phyloP scores from a whole-genome alignment of 1,139 yeast species.

The Geotrichum reessii region DNA sequence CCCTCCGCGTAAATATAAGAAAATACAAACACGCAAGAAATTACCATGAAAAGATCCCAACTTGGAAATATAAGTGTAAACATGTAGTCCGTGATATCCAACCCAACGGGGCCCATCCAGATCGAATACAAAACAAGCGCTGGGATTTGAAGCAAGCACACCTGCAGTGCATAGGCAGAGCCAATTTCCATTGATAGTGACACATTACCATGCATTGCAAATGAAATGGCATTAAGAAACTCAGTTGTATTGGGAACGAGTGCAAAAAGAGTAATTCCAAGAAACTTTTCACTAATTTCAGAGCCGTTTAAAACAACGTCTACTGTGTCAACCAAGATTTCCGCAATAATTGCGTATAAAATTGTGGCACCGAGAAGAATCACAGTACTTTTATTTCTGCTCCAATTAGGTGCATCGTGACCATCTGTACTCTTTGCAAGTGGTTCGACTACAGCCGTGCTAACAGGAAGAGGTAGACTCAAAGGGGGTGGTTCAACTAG shows the following conservation, averaged over 20 bases:
- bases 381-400: constrained; percentile 73
- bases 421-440: constrained; percentile 52
- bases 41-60: constrained; percentile 89
- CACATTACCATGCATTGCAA: constrained; percentile 93
- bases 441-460: not conserved
- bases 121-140: constrained; percentile 77
- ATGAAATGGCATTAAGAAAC: constrained; percentile 91
- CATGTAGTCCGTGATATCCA: constrained; percentile 42
- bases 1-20: constrained; percentile 96
- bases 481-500: not conserved
- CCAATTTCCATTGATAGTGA: constrained; percentile 94
- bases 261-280: constrained; percentile 93
- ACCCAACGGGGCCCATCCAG: constrained; percentile 27
- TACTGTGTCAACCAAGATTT: constrained; percentile 87
- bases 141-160: constrained; percentile 88
- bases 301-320: constrained; percentile 78
- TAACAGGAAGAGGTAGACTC: not conserved
- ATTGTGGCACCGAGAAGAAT: constrained; percentile 80
- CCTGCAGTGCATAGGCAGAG: constrained; percentile 94
- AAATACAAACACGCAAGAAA: constrained; percentile 81
- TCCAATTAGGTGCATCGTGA: constrained; percentile 98
- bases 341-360: constrained; percentile 88
- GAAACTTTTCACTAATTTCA: constrained; percentile 80
- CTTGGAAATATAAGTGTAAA: constrained; percentile 86
- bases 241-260: constrained; percentile 96